Conservation (phyloP, 257 asterid species). For the Petunia secreta region DNA sequence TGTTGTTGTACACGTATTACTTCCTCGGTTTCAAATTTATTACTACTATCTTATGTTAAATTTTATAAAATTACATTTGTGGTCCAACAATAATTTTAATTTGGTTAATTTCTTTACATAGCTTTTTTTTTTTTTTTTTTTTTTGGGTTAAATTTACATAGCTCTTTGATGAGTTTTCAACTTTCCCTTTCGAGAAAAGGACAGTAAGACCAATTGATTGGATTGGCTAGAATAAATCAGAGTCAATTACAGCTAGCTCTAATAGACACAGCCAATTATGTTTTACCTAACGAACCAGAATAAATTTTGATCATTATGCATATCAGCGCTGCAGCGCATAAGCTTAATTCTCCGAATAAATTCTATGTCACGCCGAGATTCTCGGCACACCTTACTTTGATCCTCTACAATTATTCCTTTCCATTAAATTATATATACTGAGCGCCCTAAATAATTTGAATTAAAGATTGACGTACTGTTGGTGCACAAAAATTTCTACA, state of each 20-base stretch:
- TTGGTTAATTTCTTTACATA: background rate
- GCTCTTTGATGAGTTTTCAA: background rate
- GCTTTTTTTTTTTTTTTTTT: background rate
- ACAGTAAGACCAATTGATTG: background rate
- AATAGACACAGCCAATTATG: background rate
- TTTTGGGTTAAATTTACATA: background rate
- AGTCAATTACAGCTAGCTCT: constrained; percentile 17
- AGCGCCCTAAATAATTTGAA: too few relatives aligned
- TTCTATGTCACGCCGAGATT: constrained; percentile 15
- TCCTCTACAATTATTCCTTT: too few relatives aligned
- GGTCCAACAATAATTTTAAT: background rate
- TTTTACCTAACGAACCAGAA: constrained; percentile 11
- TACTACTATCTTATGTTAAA: too few relatives aligned
- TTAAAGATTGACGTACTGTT: too few relatives aligned
- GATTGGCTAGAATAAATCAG: background rate
- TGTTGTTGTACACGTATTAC: too few relatives aligned
- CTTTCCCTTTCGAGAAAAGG: background rate
- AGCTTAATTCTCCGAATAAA: background rate
- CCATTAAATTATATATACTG: too few relatives aligned
- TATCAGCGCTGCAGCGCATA: background rate
- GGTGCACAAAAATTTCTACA: too few relatives aligned
- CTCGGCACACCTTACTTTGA: background rate
- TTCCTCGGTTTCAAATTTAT: too few relatives aligned
- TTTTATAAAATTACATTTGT: background rate
- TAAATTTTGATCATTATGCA: background rate